Conservation (phyloP, 2,329 filamentous ascomycete genomes). For the Calonectria leucothoes region DNA sequence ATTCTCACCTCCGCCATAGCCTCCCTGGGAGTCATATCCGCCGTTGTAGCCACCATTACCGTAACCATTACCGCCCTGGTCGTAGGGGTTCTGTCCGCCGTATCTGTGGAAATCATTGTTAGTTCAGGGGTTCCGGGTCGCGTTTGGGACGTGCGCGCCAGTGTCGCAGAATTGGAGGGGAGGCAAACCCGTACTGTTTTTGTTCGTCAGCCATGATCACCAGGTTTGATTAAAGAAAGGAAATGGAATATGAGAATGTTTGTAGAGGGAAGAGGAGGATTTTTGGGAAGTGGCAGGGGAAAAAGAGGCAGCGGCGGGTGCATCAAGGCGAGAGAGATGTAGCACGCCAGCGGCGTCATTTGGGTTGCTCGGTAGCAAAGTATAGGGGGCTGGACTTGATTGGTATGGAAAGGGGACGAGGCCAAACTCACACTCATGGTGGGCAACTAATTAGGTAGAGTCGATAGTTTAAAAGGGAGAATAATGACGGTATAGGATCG, state of each 20-base stretch:
- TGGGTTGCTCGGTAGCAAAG: background rate
- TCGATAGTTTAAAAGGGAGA: conserved; percentile 16
- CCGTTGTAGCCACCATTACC: conserved; percentile 26
- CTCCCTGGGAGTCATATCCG: conserved; percentile 47
- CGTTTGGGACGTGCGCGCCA: conserved; percentile 9
- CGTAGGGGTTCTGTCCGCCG: conserved; percentile 69
- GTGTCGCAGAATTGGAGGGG: conserved; percentile 26
- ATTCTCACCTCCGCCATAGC: conserved; percentile 46
- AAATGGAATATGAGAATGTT: background rate
- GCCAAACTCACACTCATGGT: conserved; percentile 47
- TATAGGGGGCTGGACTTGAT: conserved; percentile 1
- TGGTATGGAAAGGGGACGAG: conserved; percentile 30
- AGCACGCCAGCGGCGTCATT: background rate
- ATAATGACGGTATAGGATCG: conserved; percentile 10
- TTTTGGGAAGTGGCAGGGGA: background rate
- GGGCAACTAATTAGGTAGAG: conserved; percentile 32
- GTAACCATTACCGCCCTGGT: conserved; percentile 59
- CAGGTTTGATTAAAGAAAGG: conserved; percentile 24
- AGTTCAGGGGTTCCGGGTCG: conserved; percentile 38
- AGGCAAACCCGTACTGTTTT: conserved; percentile 66
- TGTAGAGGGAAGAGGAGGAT: background rate
- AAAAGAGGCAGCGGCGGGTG: background rate
- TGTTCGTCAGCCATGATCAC: conserved; percentile 40
- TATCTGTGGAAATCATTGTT: conserved; percentile 58
- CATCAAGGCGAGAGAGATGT: background rate